A percentile compares a stretch with the other conserved stretches of the same genome.
Evolutionary conservation across 768 basidiomycete species (phyloP).

Genomic region (Serendipita sp.): DNA sequence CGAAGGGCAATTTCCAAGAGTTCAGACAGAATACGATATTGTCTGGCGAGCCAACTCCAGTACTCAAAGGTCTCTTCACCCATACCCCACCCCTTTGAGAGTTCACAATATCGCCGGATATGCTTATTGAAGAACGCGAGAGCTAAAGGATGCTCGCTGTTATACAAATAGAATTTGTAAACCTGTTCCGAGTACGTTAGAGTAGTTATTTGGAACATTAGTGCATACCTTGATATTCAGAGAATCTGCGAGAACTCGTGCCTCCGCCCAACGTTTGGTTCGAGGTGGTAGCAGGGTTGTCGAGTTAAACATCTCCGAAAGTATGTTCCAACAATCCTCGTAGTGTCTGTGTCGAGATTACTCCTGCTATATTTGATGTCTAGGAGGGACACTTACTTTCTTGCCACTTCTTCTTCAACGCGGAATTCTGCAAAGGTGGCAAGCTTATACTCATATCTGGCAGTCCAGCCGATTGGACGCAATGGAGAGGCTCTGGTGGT

Average conservation of each 20-base stretch:
- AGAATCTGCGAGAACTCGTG: conserved; percentile 89
- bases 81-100: conserved; percentile 86
- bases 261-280: conserved; percentile 97
- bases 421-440: conserved; percentile 92
- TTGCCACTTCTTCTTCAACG: conserved; percentile 78
- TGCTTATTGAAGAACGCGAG: conserved; percentile 74
- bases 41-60: conserved; percentile 92
- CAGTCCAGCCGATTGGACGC: conserved; percentile 81
- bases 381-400: conserved; percentile 45
- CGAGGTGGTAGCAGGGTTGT: conserved; percentile 74
- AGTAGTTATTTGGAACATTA: not conserved
- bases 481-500: conserved; percentile 42
- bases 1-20: conserved; percentile 41
- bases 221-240: conserved; percentile 58
- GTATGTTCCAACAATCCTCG: conserved; percentile 75
- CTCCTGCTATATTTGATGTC: conserved; percentile 2
- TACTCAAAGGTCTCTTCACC: conserved; percentile 94
- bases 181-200: conserved; percentile 33
- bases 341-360: conserved; percentile 53
- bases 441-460: conserved; percentile 95
- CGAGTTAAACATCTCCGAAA: conserved; percentile 79
- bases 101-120: conserved; percentile 66
- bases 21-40: conserved; percentile 83
- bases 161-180: conserved; percentile 80
- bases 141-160: conserved; percentile 70